These are phyloP conservation scores for Tuber umbilicatum DNA, from an alignment of 495 filamentous ascomycete genomes.

Conservation along the genomic window DNA sequence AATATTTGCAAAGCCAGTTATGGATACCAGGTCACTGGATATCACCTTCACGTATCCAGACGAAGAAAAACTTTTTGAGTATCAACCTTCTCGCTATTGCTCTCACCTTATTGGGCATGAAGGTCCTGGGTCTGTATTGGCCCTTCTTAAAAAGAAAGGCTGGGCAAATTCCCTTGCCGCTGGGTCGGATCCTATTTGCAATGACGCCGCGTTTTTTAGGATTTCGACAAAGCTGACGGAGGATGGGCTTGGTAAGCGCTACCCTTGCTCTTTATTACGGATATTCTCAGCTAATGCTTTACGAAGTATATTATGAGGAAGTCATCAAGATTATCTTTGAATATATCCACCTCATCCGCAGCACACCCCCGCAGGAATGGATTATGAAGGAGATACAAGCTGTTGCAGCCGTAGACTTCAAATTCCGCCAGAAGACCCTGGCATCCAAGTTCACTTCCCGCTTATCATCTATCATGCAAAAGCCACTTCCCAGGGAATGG, in stretches of 20 bases:
- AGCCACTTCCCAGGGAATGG: conserved; percentile 74
- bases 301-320: conserved; percentile 65
- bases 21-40: conserved; percentile 79
- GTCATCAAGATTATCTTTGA: conserved; percentile 84
- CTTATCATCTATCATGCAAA: conserved; percentile 80
- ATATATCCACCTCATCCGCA: conserved; percentile 81
- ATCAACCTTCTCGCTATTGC: conserved; percentile 82
- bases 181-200: conserved; percentile 67
- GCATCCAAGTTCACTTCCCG: conserved; percentile 81
- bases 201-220: conserved; percentile 77
- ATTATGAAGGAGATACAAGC: conserved; percentile 85
- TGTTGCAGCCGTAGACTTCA: conserved; percentile 86
- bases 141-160: conserved; percentile 89
- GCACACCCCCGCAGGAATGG: conserved; percentile 79
- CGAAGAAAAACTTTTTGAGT: conserved; percentile 73
- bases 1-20: conserved; percentile 91
- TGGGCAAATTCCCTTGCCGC: conserved; percentile 87
- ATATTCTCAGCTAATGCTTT: conserved; percentile 46
- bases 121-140: conserved; percentile 90
- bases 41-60: conserved; percentile 85
- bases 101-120: conserved; percentile 95
- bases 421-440: conserved; percentile 85
- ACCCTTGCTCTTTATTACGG: conserved; percentile 15
- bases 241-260: conserved; percentile 54
- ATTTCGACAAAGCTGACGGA: conserved; percentile 76